A percentile compares a stretch with the other conserved stretches of the same genome.
These are phyloP conservation scores for Lasiosphaeris hirsuta DNA, from an alignment of 495 filamentous ascomycete species.

Conservation along the genomic window DNA sequence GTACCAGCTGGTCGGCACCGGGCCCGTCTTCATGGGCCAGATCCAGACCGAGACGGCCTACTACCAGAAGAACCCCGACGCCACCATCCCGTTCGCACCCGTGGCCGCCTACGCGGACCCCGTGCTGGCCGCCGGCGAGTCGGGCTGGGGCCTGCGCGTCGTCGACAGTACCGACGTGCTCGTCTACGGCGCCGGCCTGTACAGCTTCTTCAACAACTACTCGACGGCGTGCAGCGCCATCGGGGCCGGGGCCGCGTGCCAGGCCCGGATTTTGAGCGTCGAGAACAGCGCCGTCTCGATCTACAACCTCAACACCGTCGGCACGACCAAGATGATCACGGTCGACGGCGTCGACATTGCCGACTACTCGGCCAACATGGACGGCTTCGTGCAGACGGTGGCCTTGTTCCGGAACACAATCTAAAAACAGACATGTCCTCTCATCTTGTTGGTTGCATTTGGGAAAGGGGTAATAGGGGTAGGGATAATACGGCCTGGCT, in stretches of 20 bases:
- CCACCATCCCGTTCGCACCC: conserved; percentile 60
- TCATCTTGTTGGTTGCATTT: too few species aligned
- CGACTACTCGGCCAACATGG: conserved; percentile 49
- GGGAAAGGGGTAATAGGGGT: too few species aligned
- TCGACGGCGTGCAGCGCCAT: conserved; percentile 33
- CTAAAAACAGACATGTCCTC: too few species aligned
- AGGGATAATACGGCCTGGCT: too few species aligned
- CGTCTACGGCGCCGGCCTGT: conserved; percentile 65
- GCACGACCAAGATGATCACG: conserved; percentile 41
- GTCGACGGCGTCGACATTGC: conserved; percentile 50
- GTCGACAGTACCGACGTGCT: conserved; percentile 52
- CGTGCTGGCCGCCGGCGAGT: conserved; percentile 51
- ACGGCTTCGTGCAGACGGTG: conserved; percentile 21
- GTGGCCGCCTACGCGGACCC: conserved; percentile 66
- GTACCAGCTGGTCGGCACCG: conserved; percentile 67
- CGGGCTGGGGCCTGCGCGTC: conserved; percentile 54
- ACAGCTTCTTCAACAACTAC: conserved; percentile 59
- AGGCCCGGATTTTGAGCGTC: conserved; percentile 58
- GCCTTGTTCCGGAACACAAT: too few species aligned
- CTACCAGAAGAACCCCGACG: conserved; percentile 65
- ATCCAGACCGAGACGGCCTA: conserved; percentile 81
- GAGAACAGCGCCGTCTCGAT: conserved; percentile 42
- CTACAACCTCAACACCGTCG: conserved; percentile 53
- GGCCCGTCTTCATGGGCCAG: conserved; percentile 63
- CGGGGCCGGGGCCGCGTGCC: conserved; percentile 52